Evolutionary conservation across 129 eudicot genomes (phyloP).

Genomic region (Centella asiatica): DNA sequence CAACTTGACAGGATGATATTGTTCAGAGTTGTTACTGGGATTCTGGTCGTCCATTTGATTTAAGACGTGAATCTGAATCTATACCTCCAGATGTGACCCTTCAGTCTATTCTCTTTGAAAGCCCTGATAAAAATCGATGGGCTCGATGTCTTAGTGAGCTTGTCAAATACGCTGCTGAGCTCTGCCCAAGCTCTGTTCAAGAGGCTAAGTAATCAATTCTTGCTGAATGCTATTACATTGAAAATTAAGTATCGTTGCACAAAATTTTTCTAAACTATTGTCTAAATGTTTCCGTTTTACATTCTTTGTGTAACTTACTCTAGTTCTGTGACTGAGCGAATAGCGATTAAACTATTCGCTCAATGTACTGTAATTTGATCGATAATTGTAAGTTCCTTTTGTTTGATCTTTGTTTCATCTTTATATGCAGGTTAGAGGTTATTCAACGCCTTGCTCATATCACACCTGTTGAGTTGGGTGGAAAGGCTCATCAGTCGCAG

Average conservation of each 20-base stretch:
- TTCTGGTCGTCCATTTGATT: constrained; percentile 82
- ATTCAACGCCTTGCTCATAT: constrained; percentile 85
- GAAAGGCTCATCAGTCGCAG: constrained; percentile 81
- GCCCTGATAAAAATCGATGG: constrained; percentile 97
- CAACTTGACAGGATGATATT: constrained; percentile 72
- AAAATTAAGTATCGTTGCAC: neutral
- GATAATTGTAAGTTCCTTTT: neutral
- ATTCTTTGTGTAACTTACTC: neutral
- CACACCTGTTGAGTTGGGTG: constrained; percentile 92
- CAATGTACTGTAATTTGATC: no score
- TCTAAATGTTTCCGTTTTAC: neutral
- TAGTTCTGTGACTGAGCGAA: no score
- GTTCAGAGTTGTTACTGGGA: constrained; percentile 99
- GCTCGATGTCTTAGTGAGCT: constrained; percentile 97
- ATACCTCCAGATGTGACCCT: constrained; percentile 90
- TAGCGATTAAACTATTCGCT: no score
- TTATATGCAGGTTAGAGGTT: constrained; percentile 57
- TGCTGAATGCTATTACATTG: neutral
- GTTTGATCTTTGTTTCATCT: neutral
- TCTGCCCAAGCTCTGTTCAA: constrained; percentile 94
- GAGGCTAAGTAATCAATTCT: constrained; percentile 76
- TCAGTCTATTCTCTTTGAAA: constrained; percentile 90
- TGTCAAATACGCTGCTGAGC: constrained; percentile 83
- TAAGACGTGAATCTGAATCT: constrained; percentile 78
- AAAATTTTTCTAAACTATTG: neutral